Percentiles rank a stretch among this genome's conserved stretches.
Conservation (phyloP, 345 rosid genomes). For the Aurinia saxatilis region DNA sequence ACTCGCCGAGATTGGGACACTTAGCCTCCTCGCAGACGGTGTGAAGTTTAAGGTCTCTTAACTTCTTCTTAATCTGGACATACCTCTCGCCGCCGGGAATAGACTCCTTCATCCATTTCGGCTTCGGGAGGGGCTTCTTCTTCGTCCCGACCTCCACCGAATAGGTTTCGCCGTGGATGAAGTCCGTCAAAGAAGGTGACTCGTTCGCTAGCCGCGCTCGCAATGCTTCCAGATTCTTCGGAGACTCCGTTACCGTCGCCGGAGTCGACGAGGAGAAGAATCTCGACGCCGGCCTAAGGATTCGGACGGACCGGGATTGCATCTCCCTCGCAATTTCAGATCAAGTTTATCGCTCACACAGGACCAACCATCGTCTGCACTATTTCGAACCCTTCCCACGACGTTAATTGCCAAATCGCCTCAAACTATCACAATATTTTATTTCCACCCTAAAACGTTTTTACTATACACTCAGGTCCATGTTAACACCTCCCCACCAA, state of each 20-base stretch:
- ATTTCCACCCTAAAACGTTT: neutral
- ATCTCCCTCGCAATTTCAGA: conserved; percentile 4
- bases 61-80: conserved; percentile 93
- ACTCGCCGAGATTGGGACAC: conserved; percentile 93
- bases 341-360: conserved; percentile 75
- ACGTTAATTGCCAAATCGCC: conserved; percentile 32
- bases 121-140: conserved; percentile 93
- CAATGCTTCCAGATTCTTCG: conserved; percentile 60
- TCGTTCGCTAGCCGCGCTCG: conserved; percentile 82
- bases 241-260: conserved; percentile 35
- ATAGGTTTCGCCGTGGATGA: conserved; percentile 45
- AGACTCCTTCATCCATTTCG: conserved; percentile 96
- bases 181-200: conserved; percentile 59
- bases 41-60: conserved; percentile 85
- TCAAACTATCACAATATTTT: neutral
- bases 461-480: neutral
- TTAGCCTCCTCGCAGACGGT: conserved; percentile 98
- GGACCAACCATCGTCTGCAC: conserved; percentile 87
- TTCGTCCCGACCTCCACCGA: conserved; percentile 95
- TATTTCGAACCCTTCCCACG: conserved; percentile 76
- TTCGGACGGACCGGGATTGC: conserved; percentile 25
- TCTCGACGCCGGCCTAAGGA: conserved; percentile 23
- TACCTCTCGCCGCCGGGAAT: conserved; percentile 93
- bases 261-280: conserved; percentile 38
- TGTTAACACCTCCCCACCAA: neutral